Evolutionary conservation across 2,329 filamentous ascomycete genomes (phyloP).

Genomic region (Fusarium fracticaudum): DNA sequence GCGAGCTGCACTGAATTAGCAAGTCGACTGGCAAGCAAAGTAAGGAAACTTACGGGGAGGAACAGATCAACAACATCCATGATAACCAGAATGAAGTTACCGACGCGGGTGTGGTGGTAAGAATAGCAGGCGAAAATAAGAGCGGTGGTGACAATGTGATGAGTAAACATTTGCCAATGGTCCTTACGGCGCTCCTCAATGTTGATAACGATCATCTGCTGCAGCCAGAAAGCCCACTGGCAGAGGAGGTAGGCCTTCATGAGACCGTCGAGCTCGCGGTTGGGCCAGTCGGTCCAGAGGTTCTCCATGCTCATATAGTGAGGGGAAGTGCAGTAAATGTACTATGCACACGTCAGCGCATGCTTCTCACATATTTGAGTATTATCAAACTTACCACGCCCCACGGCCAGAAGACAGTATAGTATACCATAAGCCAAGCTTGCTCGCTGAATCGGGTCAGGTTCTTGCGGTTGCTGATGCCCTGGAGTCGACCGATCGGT

Average conservation of each 20-base stretch:
- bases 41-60: slow-evolving; percentile 82
- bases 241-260: slow-evolving; percentile 91
- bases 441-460: slow-evolving; percentile 91
- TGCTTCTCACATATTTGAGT: not conserved
- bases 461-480: slow-evolving; percentile 80
- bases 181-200: slow-evolving; percentile 96
- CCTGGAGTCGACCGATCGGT: slow-evolving; percentile 77
- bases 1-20: slow-evolving; percentile 77
- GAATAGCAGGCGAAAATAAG: slow-evolving; percentile 86
- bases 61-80: slow-evolving; percentile 96
- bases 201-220: slow-evolving; percentile 93
- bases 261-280: slow-evolving; percentile 75
- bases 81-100: slow-evolving; percentile 86
- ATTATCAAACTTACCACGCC: slow-evolving; percentile 73
- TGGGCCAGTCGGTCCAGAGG: slow-evolving; percentile 88
- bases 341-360: slow-evolving; percentile 60
- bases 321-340: slow-evolving; percentile 79
- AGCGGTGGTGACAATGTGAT: slow-evolving; percentile 88
- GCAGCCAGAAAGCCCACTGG: slow-evolving; percentile 92
- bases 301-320: slow-evolving; percentile 81
- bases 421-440: slow-evolving; percentile 89
- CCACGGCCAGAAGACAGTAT: slow-evolving; percentile 80
- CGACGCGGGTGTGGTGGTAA: slow-evolving; percentile 87
- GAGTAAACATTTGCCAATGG: slow-evolving; percentile 93
- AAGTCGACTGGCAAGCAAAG: slow-evolving; percentile 72